Conservation (phyloP, 495 filamentous ascomycete species). For the Cudoniella acicularis region DNA sequence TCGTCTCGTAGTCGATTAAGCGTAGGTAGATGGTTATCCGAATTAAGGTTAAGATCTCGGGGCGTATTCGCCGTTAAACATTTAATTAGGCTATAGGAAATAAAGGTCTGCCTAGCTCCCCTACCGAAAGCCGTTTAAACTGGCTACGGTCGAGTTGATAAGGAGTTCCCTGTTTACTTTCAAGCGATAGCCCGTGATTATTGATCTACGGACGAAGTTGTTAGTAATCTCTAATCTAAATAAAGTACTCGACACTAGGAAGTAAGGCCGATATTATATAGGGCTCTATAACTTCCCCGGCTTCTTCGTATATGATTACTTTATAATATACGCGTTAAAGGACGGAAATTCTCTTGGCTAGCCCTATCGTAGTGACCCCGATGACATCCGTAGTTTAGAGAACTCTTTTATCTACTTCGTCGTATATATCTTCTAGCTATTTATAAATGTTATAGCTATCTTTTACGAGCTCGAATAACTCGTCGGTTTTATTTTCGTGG, state of each 20-base stretch:
- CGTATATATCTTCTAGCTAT: conserved; percentile 10
- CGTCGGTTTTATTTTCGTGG: conserved; percentile 22
- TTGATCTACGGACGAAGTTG: conserved; percentile 43
- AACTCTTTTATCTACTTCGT: neutral
- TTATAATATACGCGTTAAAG: conserved; percentile 65
- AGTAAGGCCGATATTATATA: conserved; percentile 52
- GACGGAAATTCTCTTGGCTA: conserved; percentile 65
- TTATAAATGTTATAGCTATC: neutral
- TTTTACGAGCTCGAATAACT: conserved; percentile 34
- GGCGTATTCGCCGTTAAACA: conserved; percentile 70
- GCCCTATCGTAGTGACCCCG: conserved; percentile 60
- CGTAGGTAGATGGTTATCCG: conserved; percentile 55
- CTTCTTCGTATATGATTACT: conserved; percentile 54
- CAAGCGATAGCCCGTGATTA: conserved; percentile 28
- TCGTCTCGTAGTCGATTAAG: conserved; percentile 64
- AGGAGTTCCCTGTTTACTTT: conserved; percentile 13
- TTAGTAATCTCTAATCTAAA: conserved; percentile 54
- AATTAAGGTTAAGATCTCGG: conserved; percentile 61
- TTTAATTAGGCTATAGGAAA: conserved; percentile 48
- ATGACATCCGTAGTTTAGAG: conserved; percentile 27
- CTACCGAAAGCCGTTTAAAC: conserved; percentile 37
- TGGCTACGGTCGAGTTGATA: conserved; percentile 45
- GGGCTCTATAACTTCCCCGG: conserved; percentile 52
- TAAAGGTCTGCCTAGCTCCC: conserved; percentile 18
- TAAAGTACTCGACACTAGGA: conserved; percentile 49